Conservation (phyloP, 2,329 filamentous ascomycete species). For the Knoxdaviesia proteae region DNA sequence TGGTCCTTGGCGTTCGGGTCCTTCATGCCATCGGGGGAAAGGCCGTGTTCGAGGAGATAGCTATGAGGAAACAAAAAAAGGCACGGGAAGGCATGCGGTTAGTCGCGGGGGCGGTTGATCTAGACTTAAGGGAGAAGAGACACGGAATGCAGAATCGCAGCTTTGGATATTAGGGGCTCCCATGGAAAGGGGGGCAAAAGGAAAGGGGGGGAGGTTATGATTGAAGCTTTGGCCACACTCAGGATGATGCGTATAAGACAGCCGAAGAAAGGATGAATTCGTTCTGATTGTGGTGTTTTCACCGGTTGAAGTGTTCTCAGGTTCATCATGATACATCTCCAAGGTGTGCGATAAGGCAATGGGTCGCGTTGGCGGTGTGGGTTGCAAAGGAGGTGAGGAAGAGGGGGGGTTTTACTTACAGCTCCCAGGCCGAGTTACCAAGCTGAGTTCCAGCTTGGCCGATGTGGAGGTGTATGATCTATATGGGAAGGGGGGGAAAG, state of each 20-base stretch:
- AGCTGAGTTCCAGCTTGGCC: conserved; percentile 55
- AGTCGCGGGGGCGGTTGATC: neutral
- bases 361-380: neutral
- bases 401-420: conserved; percentile 29
- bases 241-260: too few species aligned
- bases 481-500: neutral
- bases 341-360: too few species aligned
- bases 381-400: neutral
- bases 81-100: neutral
- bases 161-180: neutral
- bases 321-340: too few species aligned
- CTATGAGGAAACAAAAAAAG: conserved; percentile 15
- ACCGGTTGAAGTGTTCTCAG: too few species aligned
- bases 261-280: neutral
- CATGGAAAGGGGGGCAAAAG: neutral
- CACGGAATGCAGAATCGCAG: neutral
- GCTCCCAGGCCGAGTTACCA: conserved; percentile 56
- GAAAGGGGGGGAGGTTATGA: neutral
- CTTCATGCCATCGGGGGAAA: conserved; percentile 41
- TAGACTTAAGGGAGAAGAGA: neutral
- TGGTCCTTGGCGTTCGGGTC: conserved; percentile 39
- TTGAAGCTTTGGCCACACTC: too few species aligned
- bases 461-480: conserved; percentile 44
- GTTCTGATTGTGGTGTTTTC: neutral
- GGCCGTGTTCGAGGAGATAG: conserved; percentile 53